phyloP scores from a whole-genome alignment of 1,139 yeast genomes.

The Wickerhamiella pararugosa region DNA sequence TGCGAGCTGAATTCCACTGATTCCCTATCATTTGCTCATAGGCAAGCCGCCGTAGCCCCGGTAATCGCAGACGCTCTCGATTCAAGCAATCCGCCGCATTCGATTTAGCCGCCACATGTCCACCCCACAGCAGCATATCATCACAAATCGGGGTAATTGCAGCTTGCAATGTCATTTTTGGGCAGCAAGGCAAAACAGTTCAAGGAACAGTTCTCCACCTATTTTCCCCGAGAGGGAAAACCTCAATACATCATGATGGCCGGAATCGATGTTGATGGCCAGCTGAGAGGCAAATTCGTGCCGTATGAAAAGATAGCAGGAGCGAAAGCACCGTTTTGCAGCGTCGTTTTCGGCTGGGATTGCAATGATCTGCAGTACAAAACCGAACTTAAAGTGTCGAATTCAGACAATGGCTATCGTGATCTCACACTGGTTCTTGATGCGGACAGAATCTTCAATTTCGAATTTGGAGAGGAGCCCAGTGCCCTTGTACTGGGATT shows the following conservation, averaged over 20 bases:
- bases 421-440: conserved; percentile 24
- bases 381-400: conserved; percentile 20
- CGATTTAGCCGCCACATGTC: no score
- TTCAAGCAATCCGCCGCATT: no score
- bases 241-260: conserved; percentile 12
- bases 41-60: no score
- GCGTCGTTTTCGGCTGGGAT: conserved; percentile 28
- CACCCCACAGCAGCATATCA: no score
- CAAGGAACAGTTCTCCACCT: no score
- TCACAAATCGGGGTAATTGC: no score
- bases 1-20: no score
- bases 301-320: conserved; percentile 21
- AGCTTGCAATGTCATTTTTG: no score
- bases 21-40: no score
- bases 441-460: conserved; percentile 16
- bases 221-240: no score
- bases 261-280: conserved; percentile 27
- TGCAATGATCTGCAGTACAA: conserved; percentile 24
- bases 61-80: no score
- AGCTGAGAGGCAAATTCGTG: conserved; percentile 26
- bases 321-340: conserved; percentile 23
- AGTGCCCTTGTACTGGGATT: conserved; percentile 22
- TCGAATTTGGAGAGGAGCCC: conserved; percentile 19
- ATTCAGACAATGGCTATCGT: conserved; percentile 23
- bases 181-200: no score